Percentiles rank a stretch among this genome's conserved stretches.
These are phyloP conservation scores for Fraxinus baroniana DNA, from an alignment of 305 asterid genomes.

Conservation along the genomic window DNA sequence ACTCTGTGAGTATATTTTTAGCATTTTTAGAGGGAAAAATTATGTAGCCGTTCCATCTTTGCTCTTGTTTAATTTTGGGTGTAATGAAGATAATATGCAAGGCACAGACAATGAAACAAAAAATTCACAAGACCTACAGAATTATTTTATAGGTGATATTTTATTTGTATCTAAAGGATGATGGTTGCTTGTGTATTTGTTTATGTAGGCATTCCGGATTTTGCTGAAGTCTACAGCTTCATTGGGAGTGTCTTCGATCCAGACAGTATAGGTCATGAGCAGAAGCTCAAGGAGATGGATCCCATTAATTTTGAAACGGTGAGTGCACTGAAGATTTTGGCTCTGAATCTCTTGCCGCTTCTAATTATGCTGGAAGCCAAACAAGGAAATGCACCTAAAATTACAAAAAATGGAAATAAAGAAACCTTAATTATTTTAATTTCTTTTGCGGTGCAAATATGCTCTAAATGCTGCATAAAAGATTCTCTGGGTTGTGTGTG, in stretches of 20 bases:
- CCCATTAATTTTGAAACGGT: constrained; percentile 94
- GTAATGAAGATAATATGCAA: not conserved
- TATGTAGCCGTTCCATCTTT: not conserved
- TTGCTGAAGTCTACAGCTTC: constrained; percentile 86
- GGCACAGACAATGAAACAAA: not conserved
- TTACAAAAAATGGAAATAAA: too few species aligned
- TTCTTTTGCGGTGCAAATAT: too few species aligned
- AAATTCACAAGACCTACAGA: not conserved
- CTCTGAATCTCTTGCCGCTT: not conserved
- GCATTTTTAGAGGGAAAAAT: not conserved
- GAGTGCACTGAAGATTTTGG: constrained; percentile 33
- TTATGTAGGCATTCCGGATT: constrained; percentile 75
- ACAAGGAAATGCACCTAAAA: too few species aligned
- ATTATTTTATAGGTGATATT: not conserved
- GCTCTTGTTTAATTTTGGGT: not conserved
- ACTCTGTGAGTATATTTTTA: not conserved
- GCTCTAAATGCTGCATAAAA: too few species aligned
- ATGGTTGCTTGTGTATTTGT: constrained; percentile 16
- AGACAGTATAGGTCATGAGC: constrained; percentile 64
- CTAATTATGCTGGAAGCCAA: too few species aligned
- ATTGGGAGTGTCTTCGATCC: constrained; percentile 97
- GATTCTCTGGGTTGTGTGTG: not conserved
- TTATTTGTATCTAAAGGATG: not conserved
- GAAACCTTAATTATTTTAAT: too few species aligned
- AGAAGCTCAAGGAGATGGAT: constrained; percentile 97